phyloP scores from a whole-genome alignment of 176 grass and related monocot genomes.

The Leersia perrieri region DNA sequence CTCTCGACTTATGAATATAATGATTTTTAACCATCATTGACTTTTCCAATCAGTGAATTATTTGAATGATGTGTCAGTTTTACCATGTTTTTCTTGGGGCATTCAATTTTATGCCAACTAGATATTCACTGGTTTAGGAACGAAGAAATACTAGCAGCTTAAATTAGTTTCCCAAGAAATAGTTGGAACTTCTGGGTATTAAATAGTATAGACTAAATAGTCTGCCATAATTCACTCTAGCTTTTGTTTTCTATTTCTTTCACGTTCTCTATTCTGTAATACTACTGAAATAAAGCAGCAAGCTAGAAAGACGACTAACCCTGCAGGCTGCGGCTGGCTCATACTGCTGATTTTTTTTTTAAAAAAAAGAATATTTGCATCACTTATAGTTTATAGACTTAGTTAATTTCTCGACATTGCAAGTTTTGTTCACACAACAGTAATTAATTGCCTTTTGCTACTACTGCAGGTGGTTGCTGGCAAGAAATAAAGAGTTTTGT shows the following conservation, averaged over 20 bases:
- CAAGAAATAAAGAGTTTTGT: slow-evolving; percentile 34
- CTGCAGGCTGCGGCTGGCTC: background rate
- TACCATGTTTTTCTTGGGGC: background rate
- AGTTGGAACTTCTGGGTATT: background rate
- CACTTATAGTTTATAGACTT: background rate
- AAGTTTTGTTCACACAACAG: background rate
- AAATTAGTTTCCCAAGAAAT: background rate
- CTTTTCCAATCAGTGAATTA: background rate
- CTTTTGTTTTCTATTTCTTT: background rate
- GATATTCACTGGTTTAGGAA: background rate
- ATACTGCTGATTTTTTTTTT: background rate
- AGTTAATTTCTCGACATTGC: background rate
- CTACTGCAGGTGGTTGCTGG: slow-evolving; percentile 56
- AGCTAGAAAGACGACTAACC: no score
- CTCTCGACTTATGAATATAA: background rate
- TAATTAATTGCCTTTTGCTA: background rate
- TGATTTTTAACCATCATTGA: background rate
- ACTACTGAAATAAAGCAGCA: background rate
- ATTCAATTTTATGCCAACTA: background rate
- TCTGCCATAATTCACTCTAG: background rate
- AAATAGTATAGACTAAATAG: background rate
- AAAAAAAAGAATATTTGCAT: no score
- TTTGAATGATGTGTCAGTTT: background rate
- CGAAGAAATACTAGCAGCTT: background rate
- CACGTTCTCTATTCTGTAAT: background rate